phyloP scores from a whole-genome alignment of 2,329 filamentous ascomycete genomes.

The Dothistroma septosporum region DNA sequence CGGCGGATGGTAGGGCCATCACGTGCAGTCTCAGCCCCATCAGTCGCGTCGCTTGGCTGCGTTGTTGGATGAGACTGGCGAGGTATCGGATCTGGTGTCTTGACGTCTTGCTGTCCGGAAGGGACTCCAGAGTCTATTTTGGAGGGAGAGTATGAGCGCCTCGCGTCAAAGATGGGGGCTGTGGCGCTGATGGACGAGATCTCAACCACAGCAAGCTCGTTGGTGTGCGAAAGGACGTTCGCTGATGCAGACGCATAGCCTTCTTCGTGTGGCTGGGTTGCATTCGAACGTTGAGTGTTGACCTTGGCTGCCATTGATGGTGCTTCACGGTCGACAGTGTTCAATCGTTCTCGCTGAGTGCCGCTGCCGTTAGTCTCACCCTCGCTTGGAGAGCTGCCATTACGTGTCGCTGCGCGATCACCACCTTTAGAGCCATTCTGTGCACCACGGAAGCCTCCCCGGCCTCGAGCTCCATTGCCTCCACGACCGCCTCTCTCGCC shows the following conservation, averaged over 20 bases:
- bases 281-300: constrained; percentile 4
- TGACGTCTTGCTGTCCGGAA: constrained; percentile 17
- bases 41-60: constrained; percentile 10
- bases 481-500: constrained; percentile 55
- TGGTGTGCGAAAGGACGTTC: not conserved
- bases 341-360: constrained; percentile 18
- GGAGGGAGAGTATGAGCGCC: constrained; percentile 19
- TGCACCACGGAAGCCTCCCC: constrained; percentile 40
- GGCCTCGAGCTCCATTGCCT: constrained; percentile 47
- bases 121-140: constrained; percentile 10
- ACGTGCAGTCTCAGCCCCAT: constrained; percentile 10
- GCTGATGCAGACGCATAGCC: constrained; percentile 1
- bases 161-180: constrained; percentile 7
- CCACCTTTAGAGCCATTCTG: constrained; percentile 37
- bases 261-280: constrained; percentile 12
- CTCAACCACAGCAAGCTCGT: not conserved
- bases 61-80: constrained; percentile 4
- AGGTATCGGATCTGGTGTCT: constrained; percentile 20
- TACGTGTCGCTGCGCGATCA: constrained; percentile 32
- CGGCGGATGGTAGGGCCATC: constrained; percentile 14
- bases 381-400: constrained; percentile 16
- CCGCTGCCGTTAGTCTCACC: constrained; percentile 13
- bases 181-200: not conserved
- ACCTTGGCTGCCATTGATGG: constrained; percentile 28
- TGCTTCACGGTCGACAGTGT: constrained; percentile 28